Evolutionary conservation across 2,329 filamentous ascomycete genomes (phyloP).

Genomic region (Phymatotrichopsis omnivora): DNA sequence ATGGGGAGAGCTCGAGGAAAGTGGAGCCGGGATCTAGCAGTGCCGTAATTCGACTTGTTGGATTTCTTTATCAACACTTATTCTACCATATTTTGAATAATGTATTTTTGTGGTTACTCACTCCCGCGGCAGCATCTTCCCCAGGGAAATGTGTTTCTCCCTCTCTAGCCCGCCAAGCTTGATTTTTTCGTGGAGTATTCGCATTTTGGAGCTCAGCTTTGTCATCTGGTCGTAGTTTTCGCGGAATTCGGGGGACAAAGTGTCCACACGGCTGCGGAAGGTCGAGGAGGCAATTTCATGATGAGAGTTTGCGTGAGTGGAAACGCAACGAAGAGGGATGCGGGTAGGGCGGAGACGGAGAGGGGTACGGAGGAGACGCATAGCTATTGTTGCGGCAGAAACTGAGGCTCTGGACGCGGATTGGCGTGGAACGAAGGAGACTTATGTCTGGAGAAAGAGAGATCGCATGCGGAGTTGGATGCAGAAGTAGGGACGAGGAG

Average conservation of each 20-base stretch:
- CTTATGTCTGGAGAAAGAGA: too few species aligned
- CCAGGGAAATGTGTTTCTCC: constrained; percentile 74
- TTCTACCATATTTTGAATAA: not conserved
- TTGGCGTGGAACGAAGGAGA: too few species aligned
- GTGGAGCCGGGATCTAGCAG: constrained; percentile 80
- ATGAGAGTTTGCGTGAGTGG: constrained; percentile 69
- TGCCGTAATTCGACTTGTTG: constrained; percentile 56
- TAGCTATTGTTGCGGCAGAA: constrained; percentile 2
- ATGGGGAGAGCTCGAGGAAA: constrained; percentile 86
- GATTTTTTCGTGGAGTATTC: constrained; percentile 58
- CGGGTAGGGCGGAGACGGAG: not conserved
- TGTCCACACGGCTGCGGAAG: constrained; percentile 65
- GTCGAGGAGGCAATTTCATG: constrained; percentile 77
- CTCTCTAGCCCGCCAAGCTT: constrained; percentile 65
- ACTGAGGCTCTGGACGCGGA: constrained; percentile 8
- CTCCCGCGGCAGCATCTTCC: constrained; percentile 91
- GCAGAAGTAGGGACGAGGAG: too few species aligned
- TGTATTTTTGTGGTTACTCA: constrained; percentile 26
- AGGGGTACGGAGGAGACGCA: not conserved
- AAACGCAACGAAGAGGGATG: constrained; percentile 41
- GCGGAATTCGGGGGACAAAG: constrained; percentile 64
- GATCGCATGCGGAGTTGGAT: too few species aligned
- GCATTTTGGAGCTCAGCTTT: constrained; percentile 58
- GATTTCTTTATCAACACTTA: not conserved
- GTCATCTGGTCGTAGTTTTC: constrained; percentile 73